phyloP scores from a whole-genome alignment of 192 early-diverging fungal species.

The Jimgerdemannia flammicorona region DNA sequence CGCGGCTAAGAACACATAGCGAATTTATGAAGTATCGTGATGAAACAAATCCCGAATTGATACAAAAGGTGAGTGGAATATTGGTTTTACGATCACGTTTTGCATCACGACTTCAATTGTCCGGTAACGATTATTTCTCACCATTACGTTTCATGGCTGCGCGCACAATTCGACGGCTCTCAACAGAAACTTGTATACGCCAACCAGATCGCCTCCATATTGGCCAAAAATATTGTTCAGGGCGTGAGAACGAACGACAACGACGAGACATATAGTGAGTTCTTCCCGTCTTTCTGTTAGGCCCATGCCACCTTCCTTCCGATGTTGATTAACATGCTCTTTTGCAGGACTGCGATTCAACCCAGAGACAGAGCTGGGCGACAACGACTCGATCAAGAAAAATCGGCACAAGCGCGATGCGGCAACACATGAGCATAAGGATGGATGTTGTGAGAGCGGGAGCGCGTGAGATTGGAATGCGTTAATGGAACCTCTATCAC shows the following conservation, averaged over 20 bases:
- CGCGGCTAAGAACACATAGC: neutral
- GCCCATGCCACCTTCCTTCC: neutral
- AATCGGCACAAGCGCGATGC: neutral
- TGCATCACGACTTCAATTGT: neutral
- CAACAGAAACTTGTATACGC: neutral
- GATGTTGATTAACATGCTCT: neutral
- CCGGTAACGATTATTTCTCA: neutral
- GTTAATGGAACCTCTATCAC: too few species aligned
- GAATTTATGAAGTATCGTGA: slow-evolving; percentile 1
- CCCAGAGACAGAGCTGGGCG: slow-evolving; percentile 2
- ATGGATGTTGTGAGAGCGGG: neutral
- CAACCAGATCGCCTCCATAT: neutral
- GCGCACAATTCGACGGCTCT: neutral
- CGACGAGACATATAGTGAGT: neutral
- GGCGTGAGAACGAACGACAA: neutral
- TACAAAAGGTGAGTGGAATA: neutral
- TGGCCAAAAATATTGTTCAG: slow-evolving; percentile 1
- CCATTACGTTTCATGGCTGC: neutral
- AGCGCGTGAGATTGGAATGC: neutral
- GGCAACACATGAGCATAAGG: neutral
- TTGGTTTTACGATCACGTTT: neutral
- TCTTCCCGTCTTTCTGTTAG: neutral
- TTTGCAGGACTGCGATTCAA: slow-evolving; percentile 4
- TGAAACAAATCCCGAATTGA: neutral
- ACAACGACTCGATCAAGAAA: slow-evolving; percentile 3